Evolutionary conservation across 305 asterid genomes (phyloP), one percentile per base, ranked within the genome.

Genomic region (Nicotiana rustica): DNA sequence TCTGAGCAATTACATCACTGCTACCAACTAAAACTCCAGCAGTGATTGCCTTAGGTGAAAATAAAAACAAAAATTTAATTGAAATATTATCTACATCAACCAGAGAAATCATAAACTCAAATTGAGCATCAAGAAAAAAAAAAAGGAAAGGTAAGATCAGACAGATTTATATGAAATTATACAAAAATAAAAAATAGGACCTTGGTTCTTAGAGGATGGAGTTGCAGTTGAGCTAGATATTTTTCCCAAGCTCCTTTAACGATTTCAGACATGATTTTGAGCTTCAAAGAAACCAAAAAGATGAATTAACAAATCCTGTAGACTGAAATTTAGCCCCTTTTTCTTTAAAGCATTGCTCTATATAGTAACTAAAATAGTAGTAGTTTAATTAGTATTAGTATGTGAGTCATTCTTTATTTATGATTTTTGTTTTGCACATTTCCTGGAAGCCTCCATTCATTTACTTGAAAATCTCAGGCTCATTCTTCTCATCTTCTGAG

Each of bases 1-100:
- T 86, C 82, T 86, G 86, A 21, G 89, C 89, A 81, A 86, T 65
- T 64, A 86, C 70, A 84, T 86, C 85, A 86, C 89, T 83, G 56
- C 83, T 77, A 59, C 89, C 89, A 29, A 86, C 64, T 80, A 86
- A 77, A 12, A 83, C 80, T 77, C 88, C 88, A 67, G 89, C 86
- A 1, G 86, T 86, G 67, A 84, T 81, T 35, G 89, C 88, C 89
- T 83, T 70, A 18, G 33, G 36, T 17, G n/a, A 29, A 17, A 67
- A 47, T 70, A 71, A 70, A 10, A 18, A 69, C 2, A 31, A 5
- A 15, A 57, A 25, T 18, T 60, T 60, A 59, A n/a, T 59, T 62
- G 35, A 19, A 61, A 18, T 6, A 62, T 66, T 13, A 66, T 31
- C 15, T 66, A 1, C 75, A 67, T 67, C 52, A 35, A 35, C 49